These are phyloP conservation scores for Geranomyces michiganensis DNA, from an alignment of 192 early-diverging fungal species.

Conservation along the genomic window DNA sequence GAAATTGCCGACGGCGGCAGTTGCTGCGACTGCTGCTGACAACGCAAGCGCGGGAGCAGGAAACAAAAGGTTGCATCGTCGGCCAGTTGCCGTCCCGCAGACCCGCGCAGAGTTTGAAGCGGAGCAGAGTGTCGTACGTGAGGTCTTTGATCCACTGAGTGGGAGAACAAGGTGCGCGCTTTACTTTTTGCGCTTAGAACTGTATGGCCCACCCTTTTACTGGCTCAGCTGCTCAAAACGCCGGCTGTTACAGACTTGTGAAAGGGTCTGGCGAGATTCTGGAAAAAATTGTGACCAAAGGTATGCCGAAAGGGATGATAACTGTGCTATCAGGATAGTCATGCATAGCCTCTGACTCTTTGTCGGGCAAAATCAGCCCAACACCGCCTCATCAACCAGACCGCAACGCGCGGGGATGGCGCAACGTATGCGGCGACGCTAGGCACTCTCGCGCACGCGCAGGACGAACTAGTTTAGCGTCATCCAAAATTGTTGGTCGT, in stretches of 20 bases:
- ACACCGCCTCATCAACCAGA: slow-evolving; percentile 49
- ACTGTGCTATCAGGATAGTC: too few species aligned
- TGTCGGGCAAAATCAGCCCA: slow-evolving; percentile 12
- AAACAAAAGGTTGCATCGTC: background rate
- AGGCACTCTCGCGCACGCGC: background rate
- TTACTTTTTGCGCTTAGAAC: background rate
- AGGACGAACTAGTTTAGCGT: too few species aligned
- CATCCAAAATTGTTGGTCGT: too few species aligned
- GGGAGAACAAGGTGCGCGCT: slow-evolving; percentile 51
- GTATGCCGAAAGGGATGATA: too few species aligned
- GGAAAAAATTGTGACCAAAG: slow-evolving; percentile 51
- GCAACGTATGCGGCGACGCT: slow-evolving; percentile 16
- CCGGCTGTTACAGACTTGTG: slow-evolving; percentile 38
- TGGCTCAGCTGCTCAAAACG: too few species aligned
- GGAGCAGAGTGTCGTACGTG: slow-evolving; percentile 41
- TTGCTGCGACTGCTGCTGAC: too few species aligned
- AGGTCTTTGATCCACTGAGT: slow-evolving; percentile 53
- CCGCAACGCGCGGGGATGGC: slow-evolving; percentile 51
- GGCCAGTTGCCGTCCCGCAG: slow-evolving; percentile 44
- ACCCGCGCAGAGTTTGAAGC: slow-evolving; percentile 50
- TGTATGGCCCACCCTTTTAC: background rate
- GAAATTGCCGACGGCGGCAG: too few species aligned
- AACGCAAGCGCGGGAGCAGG: background rate
- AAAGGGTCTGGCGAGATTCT: slow-evolving; percentile 57
- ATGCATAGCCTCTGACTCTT: too few species aligned